Percentiles rank a stretch among this genome's conserved stretches.
Evolutionary conservation across 2,329 filamentous ascomycete species (phyloP).

Genomic region (Ceratocystis diversiconidia): DNA sequence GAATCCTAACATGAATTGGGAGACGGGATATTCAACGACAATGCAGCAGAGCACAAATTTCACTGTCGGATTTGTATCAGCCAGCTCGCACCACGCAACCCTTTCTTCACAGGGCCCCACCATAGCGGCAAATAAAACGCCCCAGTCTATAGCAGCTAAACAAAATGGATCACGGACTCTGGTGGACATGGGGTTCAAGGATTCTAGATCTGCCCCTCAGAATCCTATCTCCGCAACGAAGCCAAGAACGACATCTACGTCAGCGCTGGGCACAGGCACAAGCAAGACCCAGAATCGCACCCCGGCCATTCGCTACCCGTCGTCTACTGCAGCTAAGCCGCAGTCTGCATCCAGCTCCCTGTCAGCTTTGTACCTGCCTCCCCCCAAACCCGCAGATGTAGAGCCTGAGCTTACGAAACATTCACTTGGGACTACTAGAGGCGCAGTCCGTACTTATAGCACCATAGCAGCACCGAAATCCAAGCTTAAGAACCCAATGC

Average conservation of each 20-base stretch:
- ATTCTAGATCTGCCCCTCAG: background rate
- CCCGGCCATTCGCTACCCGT: background rate
- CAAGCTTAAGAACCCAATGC: constrained; percentile 17
- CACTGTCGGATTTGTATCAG: constrained; percentile 51
- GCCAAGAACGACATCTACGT: background rate
- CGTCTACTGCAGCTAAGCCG: background rate
- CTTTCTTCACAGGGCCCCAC: constrained; percentile 23
- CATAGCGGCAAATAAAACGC: constrained; percentile 16
- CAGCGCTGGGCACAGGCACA: background rate
- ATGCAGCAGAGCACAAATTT: constrained; percentile 47
- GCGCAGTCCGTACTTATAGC: background rate
- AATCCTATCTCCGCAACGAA: background rate
- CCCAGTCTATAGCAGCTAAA: background rate
- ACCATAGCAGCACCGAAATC: background rate
- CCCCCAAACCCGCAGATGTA: constrained; percentile 19
- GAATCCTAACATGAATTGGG: constrained; percentile 27
- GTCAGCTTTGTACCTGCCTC: background rate
- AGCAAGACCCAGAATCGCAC: background rate
- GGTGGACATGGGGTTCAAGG: background rate
- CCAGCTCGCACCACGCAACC: constrained; percentile 33
- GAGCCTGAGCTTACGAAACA: constrained; percentile 27
- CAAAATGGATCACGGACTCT: background rate
- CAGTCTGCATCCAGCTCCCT: background rate
- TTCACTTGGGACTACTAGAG: constrained; percentile 27
- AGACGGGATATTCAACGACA: constrained; percentile 41